Percentiles rank a stretch among this genome's conserved stretches.
phyloP scores from a whole-genome alignment of 2,329 filamentous ascomycete genomes.

The Xylaria sp. region DNA sequence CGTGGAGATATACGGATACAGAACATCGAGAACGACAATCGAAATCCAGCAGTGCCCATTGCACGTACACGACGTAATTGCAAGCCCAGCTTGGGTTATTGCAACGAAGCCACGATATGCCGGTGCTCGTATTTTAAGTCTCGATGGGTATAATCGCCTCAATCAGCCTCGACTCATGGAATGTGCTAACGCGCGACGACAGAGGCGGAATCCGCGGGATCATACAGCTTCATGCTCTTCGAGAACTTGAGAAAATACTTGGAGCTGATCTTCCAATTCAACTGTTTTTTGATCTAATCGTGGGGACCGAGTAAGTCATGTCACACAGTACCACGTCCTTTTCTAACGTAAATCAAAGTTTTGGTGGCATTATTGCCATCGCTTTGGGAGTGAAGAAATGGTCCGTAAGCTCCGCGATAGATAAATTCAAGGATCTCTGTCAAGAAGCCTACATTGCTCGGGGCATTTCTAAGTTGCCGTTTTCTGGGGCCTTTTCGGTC shows the following conservation, averaged over 20 bases:
- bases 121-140: constrained; percentile 38
- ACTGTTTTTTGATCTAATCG: constrained; percentile 42
- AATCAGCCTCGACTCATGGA: background rate
- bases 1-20: constrained; percentile 39
- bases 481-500: constrained; percentile 38
- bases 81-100: constrained; percentile 40
- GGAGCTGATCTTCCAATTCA: constrained; percentile 41
- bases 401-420: constrained; percentile 38
- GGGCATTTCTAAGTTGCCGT: constrained; percentile 39
- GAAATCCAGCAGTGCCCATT: constrained; percentile 41
- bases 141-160: constrained; percentile 38
- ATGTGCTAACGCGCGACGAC: constrained; percentile 1
- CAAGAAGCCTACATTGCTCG: constrained; percentile 38
- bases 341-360: constrained; percentile 27
- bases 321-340: background rate
- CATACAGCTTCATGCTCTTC: constrained; percentile 39
- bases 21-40: constrained; percentile 42
- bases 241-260: constrained; percentile 40
- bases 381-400: constrained; percentile 43
- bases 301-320: constrained; percentile 40
- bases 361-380: constrained; percentile 41
- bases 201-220: constrained; percentile 41
- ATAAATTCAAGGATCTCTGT: constrained; percentile 42
- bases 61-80: constrained; percentile 40
- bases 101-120: constrained; percentile 39